These are phyloP conservation scores for Blastobotrys malaysiensis DNA, from an alignment of 1,139 yeast species.

Conservation along the genomic window DNA sequence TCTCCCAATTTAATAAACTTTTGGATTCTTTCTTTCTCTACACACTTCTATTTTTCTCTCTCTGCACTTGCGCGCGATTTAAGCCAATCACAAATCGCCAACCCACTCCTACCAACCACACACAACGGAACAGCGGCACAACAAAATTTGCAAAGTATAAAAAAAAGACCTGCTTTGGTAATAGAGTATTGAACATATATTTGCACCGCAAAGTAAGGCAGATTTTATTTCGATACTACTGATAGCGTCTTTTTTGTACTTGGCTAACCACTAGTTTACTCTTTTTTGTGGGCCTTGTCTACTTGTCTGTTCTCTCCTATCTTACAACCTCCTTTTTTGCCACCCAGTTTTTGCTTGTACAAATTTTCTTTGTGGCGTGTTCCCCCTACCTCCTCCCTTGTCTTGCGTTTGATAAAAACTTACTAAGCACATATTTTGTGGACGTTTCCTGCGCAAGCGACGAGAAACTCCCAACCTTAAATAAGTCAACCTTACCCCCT, in stretches of 20 bases:
- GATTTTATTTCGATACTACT: neutral
- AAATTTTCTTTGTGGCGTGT: neutral
- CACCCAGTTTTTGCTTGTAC: neutral
- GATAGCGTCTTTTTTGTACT: neutral
- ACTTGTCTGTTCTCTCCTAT: neutral
- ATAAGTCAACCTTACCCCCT: neutral
- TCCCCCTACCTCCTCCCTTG: constrained; percentile 6
- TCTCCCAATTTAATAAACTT: neutral
- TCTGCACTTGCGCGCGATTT: neutral
- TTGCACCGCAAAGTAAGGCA: neutral
- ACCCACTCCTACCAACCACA: neutral
- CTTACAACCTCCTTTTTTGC: constrained; percentile 4
- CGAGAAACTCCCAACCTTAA: neutral
- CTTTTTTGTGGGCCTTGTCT: constrained; percentile 9
- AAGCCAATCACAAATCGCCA: neutral
- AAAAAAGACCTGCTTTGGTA: neutral
- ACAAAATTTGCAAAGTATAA: neutral
- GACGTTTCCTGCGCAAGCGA: neutral
- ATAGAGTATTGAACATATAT: neutral
- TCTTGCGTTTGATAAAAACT: constrained; percentile 2
- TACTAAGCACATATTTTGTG: neutral
- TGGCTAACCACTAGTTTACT: neutral
- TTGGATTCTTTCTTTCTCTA: neutral
- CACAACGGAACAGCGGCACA: neutral
- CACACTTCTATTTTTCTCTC: neutral